Evolutionary conservation across 2,329 filamentous ascomycete species (phyloP), one percentile per base, ranked within the genome.

Genomic region (Blastomyces parvus): DNA sequence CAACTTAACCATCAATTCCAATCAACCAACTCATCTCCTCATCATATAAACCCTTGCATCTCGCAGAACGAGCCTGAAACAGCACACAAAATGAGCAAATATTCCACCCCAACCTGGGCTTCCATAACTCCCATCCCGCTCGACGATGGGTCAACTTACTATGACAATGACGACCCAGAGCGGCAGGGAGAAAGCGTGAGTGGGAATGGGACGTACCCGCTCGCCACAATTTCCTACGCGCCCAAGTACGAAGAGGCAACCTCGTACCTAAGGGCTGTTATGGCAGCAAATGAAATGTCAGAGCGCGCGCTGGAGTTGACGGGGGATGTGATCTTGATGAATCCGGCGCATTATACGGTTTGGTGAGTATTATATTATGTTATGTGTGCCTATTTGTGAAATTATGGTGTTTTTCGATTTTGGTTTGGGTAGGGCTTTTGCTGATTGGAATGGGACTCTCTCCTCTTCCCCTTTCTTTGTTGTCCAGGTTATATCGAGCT

Each of bases 321-420:
- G 4, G 88, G 91, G 73, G 86, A 93, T 76, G 87, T 99, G 72
- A 97, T 99, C 73, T 81, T 82, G 65, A 86, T 97, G 83, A 99
- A 99, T 76, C 90, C 94, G 19, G 92, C 94, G 0, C 94, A 99
- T 79, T 99, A 99, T 79, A 99, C 94, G 19, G 93, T 97, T 66
- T 99, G 94, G 94, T 84, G 72, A 66, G 78, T 71, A 59, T 50
- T 44, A 30, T n/a, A 27, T 42, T n/a, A 36, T 36, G 33, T 36
- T 6, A 36, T 40, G 7, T 63, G 14, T 38, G 19, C 17, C n/a
- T 52, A 59, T 25, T 60, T 44, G 19, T 17, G 42, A 59, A 17
- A 7, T 25, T 25, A 6, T 4, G 33, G 33, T 61, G n/a, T 6
- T 61, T 22, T 60, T 61, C 13, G 8, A 13, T 2, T 57, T 57